These are phyloP conservation scores for Lepidopterella palustris DNA, from an alignment of 495 filamentous ascomycete species.

Conservation along the genomic window DNA sequence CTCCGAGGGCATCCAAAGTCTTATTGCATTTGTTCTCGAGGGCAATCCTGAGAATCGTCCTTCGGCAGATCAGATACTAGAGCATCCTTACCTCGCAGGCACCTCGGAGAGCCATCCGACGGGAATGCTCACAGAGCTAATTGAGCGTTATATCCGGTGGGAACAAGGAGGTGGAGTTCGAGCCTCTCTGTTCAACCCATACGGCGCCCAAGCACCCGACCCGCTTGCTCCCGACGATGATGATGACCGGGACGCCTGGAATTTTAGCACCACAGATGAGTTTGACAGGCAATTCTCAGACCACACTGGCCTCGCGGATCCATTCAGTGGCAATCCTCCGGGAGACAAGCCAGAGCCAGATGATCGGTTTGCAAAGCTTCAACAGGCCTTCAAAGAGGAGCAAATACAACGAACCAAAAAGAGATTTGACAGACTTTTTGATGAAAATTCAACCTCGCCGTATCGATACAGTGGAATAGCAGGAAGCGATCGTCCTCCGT, in stretches of 20 bases:
- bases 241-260: slow-evolving; percentile 72
- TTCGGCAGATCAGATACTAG: slow-evolving; percentile 57
- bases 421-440: slow-evolving; percentile 32
- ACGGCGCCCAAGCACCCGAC: slow-evolving; percentile 64
- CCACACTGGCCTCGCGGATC: slow-evolving; percentile 10
- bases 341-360: slow-evolving; percentile 9
- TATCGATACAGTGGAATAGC: slow-evolving; percentile 14
- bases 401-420: slow-evolving; percentile 24
- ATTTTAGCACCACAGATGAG: slow-evolving; percentile 80
- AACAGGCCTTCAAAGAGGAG: slow-evolving; percentile 27
- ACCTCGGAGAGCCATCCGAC: slow-evolving; percentile 62
- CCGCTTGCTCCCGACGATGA: slow-evolving; percentile 33
- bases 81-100: slow-evolving; percentile 56
- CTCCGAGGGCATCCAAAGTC: slow-evolving; percentile 63
- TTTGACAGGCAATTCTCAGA: slow-evolving; percentile 54
- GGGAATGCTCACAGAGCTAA: slow-evolving; percentile 59
- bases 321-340: slow-evolving; percentile 8
- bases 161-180: slow-evolving; percentile 76
- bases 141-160: slow-evolving; percentile 79
- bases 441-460: slow-evolving; percentile 24
- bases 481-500: slow-evolving; percentile 21
- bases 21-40: slow-evolving; percentile 75
- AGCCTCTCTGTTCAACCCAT: slow-evolving; percentile 70
- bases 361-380: slow-evolving; percentile 24
- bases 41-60: slow-evolving; percentile 69